Percentiles rank a stretch among this genome's conserved stretches.
Evolutionary conservation across 2,329 filamentous ascomycete species (phyloP).

Genomic region (Rhynchosporium secalis): DNA sequence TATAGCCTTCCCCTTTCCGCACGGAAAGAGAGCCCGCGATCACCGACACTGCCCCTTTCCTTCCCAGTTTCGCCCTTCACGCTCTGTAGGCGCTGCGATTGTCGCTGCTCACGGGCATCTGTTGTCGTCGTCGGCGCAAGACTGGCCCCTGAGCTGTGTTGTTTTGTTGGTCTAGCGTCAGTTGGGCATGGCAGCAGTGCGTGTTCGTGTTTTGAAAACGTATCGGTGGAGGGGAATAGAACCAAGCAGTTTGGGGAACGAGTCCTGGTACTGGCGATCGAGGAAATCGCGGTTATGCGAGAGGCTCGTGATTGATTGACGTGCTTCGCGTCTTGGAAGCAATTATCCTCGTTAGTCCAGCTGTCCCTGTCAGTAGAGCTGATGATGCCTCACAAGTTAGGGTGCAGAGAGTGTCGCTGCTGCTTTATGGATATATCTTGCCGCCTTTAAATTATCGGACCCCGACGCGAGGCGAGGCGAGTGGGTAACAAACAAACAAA

Average conservation of each 20-base stretch:
- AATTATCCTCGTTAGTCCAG: neutral
- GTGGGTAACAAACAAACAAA: neutral
- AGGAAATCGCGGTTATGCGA: slow-evolving; percentile 3
- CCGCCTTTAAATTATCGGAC: slow-evolving; percentile 63
- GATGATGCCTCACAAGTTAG: no score
- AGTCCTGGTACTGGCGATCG: neutral
- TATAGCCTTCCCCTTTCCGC: neutral
- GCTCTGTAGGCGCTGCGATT: slow-evolving; percentile 21
- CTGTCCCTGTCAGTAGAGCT: neutral
- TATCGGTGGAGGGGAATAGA: neutral
- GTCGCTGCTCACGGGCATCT: slow-evolving; percentile 13
- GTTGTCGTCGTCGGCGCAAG: slow-evolving; percentile 14
- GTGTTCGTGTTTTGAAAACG: neutral
- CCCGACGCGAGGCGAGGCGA: slow-evolving; percentile 45
- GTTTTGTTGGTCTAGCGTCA: neutral
- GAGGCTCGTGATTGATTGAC: neutral
- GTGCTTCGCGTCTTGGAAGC: neutral
- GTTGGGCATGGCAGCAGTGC: slow-evolving; percentile 9
- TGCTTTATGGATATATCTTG: slow-evolving; percentile 49
- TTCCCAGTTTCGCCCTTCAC: slow-evolving; percentile 13
- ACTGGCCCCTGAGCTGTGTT: slow-evolving; percentile 2
- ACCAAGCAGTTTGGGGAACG: slow-evolving; percentile 4
- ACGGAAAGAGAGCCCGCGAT: neutral
- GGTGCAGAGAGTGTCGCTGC: neutral
- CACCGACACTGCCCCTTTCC: neutral